These are phyloP conservation scores for Solanum chiquidenum DNA, from an alignment of 257 asterid genomes.

Conservation along the genomic window DNA sequence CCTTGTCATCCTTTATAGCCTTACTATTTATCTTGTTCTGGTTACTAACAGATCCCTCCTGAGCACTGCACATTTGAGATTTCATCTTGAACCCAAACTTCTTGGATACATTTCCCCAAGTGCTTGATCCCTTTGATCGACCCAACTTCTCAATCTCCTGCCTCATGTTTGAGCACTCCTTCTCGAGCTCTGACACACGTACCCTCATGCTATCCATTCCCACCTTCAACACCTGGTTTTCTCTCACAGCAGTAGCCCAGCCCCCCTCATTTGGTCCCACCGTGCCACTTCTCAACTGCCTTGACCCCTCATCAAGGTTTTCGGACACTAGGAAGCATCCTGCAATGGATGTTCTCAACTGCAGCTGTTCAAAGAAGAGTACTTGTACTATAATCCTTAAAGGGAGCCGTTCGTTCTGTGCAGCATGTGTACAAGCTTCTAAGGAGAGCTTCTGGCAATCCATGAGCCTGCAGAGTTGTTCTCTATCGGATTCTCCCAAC, in stretches of 20 bases:
- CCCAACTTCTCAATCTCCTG: conserved; percentile 83
- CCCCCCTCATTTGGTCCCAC: conserved; percentile 48
- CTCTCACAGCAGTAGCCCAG: conserved; percentile 73
- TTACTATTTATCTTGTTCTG: conserved; percentile 30
- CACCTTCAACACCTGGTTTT: conserved; percentile 92
- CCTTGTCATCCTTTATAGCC: conserved; percentile 43
- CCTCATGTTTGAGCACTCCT: conserved; percentile 83
- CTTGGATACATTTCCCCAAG: conserved; percentile 74
- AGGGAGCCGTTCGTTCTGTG: conserved; percentile 90
- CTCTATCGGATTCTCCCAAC: conserved; percentile 80
- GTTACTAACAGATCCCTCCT: conserved; percentile 87
- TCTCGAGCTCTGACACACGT: conserved; percentile 88
- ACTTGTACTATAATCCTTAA: conserved; percentile 80
- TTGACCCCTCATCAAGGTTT: conserved; percentile 83
- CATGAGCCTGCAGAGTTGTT: conserved; percentile 83
- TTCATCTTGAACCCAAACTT: conserved; percentile 66
- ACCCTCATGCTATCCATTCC: conserved; percentile 95
- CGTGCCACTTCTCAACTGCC: conserved; percentile 76
- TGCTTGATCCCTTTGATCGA: conserved; percentile 41
- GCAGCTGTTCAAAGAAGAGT: conserved; percentile 96
- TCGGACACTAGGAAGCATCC: conserved; percentile 94
- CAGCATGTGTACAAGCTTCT: conserved; percentile 98
- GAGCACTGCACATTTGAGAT: conserved; percentile 97
- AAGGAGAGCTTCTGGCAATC: conserved; percentile 98
- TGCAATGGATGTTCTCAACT: conserved; percentile 81